These are phyloP conservation scores for Epicoccum nigrum DNA, from an alignment of 2,329 filamentous ascomycete genomes.

Conservation along the genomic window DNA sequence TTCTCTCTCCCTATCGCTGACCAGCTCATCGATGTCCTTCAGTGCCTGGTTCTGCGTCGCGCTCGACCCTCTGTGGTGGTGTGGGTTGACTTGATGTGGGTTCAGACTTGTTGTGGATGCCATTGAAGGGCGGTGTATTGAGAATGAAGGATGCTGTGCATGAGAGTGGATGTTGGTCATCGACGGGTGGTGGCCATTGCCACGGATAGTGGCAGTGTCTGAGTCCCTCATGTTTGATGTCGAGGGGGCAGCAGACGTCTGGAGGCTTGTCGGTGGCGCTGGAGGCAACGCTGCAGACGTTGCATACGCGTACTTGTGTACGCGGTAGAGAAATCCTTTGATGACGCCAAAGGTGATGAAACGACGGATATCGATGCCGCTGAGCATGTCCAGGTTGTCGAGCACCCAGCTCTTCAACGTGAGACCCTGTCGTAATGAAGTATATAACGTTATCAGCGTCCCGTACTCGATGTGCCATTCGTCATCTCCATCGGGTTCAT, in stretches of 20 bases:
- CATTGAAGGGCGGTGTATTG: conserved; percentile 27
- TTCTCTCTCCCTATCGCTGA: conserved; percentile 25
- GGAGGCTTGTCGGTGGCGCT: conserved; percentile 35
- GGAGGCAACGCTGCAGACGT: conserved; percentile 29
- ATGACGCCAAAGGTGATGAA: conserved; percentile 96
- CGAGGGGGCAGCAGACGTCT: conserved; percentile 26
- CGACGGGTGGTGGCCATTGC: conserved; percentile 17
- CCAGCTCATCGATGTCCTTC: conserved; percentile 20
- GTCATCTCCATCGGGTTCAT: conserved; percentile 22
- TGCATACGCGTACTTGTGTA: conserved; percentile 86
- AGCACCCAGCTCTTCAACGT: conserved; percentile 88
- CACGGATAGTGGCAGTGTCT: conserved; percentile 27
- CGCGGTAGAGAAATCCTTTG: conserved; percentile 89
- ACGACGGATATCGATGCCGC: conserved; percentile 83
- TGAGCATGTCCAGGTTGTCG: conserved; percentile 72
- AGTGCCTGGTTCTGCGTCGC: conserved; percentile 16
- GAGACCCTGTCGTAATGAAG: conserved; percentile 79
- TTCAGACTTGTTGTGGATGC: conserved; percentile 20
- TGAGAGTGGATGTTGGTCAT: conserved; percentile 13
- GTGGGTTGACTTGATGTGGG: conserved; percentile 9
- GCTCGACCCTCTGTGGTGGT: conserved; percentile 14
- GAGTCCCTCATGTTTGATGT: conserved; percentile 26
- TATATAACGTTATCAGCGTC: conserved; percentile 79
- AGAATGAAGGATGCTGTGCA: conserved; percentile 24
- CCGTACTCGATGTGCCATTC: conserved; percentile 34